Evolutionary conservation across 2,329 filamentous ascomycete species (phyloP).

Genomic region (Aspergillus spinulosporus): DNA sequence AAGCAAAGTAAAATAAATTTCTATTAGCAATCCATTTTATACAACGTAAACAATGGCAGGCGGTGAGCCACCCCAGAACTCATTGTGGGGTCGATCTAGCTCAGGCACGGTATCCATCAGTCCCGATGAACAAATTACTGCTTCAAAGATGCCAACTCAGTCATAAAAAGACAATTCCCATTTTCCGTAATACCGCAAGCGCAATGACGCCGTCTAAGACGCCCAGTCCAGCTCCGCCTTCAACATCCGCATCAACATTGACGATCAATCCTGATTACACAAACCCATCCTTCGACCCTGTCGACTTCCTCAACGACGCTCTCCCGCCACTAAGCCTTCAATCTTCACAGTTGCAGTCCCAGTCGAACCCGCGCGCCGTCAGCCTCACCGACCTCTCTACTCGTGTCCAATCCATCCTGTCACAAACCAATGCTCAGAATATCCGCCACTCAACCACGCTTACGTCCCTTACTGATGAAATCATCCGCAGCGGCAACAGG

Average conservation of each 20-base stretch:
- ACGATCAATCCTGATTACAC: constrained; percentile 69
- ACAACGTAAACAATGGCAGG: neutral
- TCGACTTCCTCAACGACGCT: constrained; percentile 77
- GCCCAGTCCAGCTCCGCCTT: constrained; percentile 25
- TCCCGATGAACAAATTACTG: neutral
- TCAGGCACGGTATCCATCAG: neutral
- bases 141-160: constrained; percentile 1
- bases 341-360: constrained; percentile 37
- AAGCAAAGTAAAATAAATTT: neutral
- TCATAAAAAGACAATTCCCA: neutral
- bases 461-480: constrained; percentile 91
- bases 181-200: neutral
- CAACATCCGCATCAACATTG: constrained; percentile 23
- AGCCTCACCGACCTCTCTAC: constrained; percentile 74
- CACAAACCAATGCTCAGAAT: constrained; percentile 85
- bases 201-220: constrained; percentile 24
- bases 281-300: constrained; percentile 74
- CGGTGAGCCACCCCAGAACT: neutral
- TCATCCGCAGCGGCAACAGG: constrained; percentile 81
- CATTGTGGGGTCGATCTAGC: neutral
- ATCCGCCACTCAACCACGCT: constrained; percentile 76
- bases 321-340: constrained; percentile 66
- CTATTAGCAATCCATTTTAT: neutral
- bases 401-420: constrained; percentile 79
- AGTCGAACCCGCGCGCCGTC: constrained; percentile 34